Evolutionary conservation across 306 rosid genomes (phyloP).

Genomic region (Cucurbita pepo): DNA sequence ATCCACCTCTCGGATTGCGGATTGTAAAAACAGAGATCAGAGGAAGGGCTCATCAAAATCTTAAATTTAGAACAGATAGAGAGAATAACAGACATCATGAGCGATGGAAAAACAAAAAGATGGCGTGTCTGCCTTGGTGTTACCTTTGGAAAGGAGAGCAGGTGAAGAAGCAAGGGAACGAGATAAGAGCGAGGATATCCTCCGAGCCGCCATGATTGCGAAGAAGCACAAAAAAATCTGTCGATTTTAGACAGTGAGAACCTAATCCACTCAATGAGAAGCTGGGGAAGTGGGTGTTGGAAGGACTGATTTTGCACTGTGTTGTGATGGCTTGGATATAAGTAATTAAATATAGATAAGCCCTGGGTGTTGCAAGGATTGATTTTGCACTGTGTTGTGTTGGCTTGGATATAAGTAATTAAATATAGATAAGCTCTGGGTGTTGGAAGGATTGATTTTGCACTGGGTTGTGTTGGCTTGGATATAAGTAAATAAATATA

Average conservation of each 20-base stretch:
- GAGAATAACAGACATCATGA: not conserved
- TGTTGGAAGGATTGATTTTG: not conserved
- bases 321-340: too few relatives aligned
- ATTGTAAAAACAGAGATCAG: not conserved
- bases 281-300: not conserved
- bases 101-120: not conserved
- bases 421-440: not conserved
- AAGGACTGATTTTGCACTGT: not conserved
- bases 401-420: not conserved
- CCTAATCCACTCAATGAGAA: not conserved
- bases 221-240: not conserved
- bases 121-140: not conserved
- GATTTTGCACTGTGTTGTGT: too few relatives aligned
- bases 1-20: not conserved
- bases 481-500: too few relatives aligned
- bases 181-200: conserved; percentile 32
- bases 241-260: not conserved
- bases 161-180: conserved; percentile 37
- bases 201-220: conserved; percentile 37
- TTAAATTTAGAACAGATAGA: not conserved
- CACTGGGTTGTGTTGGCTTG: not conserved
- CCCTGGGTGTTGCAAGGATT: too few relatives aligned
- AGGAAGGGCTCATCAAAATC: not conserved
- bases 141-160: conserved; percentile 32
- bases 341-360: too few relatives aligned